Evolutionary conservation across 495 filamentous ascomycete genomes (phyloP), one percentile per base, ranked within the genome.

Genomic region (Cladorrhinum samala): DNA sequence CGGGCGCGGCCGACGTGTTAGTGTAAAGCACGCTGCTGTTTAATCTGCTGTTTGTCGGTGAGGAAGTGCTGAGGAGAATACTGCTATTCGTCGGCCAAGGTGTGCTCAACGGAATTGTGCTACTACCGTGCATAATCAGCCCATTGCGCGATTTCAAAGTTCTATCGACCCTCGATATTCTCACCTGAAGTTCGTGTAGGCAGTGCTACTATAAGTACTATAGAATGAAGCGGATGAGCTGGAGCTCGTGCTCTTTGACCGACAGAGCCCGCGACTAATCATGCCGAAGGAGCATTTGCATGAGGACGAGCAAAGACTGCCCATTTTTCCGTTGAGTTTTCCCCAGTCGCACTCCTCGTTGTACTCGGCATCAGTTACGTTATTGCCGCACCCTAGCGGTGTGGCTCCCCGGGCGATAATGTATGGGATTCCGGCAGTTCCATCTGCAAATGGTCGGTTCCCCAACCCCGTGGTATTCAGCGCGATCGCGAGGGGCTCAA

Each of bases 391-490:
- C 9, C 71, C 72, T 9, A 69, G 49, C 2, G 73, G 73, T 17
- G 72, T 75, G 16, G 70, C 75, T 21, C 75, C 75, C 17, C 75
- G 72, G 38, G 72, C 69, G 43, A 77, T 67, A 46, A 78, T 78
- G 55, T 78, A 78, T 39, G 75, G 75, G 21, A 77, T 65, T 20
- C 75, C 75, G 13, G 51, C 51, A 11, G 69, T 69, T 1, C 59
- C 61, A 36, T 78, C 75, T 36, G 64, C 66, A 52, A 75, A 77
- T 9, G 56, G 63, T 37, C 66, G 68, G 9, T 68, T 55, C 0
- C 74, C 73, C 1, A 59, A 51, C 2, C 63, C 68, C 4, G 72
- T 60, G 46, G 71, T 63, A 36, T 73, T 66, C 14, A 74, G 49
- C 6, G 74, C 75, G 46, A 77, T 74, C 7, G 75, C 75, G 9